phyloP scores from a whole-genome alignment of 164 flowering plant species.

The Sextonia rubra region DNA sequence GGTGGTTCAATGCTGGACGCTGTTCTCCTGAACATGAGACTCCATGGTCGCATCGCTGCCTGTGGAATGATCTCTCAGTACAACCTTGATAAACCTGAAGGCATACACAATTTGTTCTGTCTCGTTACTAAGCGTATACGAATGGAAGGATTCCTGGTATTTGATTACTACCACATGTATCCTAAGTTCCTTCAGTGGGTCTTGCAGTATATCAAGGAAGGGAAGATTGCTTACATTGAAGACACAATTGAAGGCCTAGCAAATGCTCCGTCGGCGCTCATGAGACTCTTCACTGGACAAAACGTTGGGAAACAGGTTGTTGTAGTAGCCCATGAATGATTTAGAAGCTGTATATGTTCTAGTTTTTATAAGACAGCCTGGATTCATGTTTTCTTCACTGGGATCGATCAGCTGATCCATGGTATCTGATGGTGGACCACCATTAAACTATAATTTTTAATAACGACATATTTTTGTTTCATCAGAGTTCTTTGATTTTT shows the following conservation, averaged over 20 bases:
- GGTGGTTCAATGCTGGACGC: slow-evolving; percentile 50
- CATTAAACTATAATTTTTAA: too few relatives aligned
- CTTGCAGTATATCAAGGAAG: slow-evolving; percentile 22
- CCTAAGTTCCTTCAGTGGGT: slow-evolving; percentile 28
- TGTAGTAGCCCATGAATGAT: slow-evolving; percentile 18
- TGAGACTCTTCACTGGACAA: slow-evolving; percentile 22
- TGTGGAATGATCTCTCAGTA: slow-evolving; percentile 44
- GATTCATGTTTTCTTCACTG: too few relatives aligned
- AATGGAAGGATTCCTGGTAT: slow-evolving; percentile 30
- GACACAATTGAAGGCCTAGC: slow-evolving; percentile 28
- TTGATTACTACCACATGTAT: slow-evolving; percentile 25
- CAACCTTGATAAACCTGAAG: slow-evolving; percentile 29
- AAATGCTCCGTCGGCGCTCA: slow-evolving; percentile 23
- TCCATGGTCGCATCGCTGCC: slow-evolving; percentile 23
- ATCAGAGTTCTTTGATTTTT: too few relatives aligned
- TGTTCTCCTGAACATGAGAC: slow-evolving; percentile 33
- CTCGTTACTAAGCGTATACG: slow-evolving; percentile 22
- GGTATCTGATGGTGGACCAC: too few relatives aligned
- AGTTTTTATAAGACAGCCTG: too few relatives aligned
- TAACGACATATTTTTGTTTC: too few relatives aligned
- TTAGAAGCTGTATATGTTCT: neutral
- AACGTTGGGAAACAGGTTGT: slow-evolving; percentile 30
- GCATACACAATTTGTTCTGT: slow-evolving; percentile 23
- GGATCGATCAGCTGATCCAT: too few relatives aligned
- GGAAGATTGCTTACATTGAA: slow-evolving; percentile 27